Evolutionary conservation across 768 basidiomycete genomes (phyloP), one percentile per base, ranked within the genome.

Genomic region (Panaeolus papilionaceus): DNA sequence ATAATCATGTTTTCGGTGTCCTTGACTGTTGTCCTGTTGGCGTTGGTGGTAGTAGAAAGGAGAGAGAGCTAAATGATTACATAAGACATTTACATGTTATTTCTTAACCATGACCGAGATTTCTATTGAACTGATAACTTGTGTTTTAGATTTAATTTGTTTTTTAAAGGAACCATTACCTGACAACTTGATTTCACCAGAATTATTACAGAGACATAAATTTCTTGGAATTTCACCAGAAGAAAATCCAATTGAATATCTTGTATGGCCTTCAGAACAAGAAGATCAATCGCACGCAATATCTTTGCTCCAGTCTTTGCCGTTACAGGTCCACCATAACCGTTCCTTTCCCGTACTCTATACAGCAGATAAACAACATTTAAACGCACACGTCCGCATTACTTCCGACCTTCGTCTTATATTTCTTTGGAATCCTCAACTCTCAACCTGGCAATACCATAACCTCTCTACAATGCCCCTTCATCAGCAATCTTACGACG

Each of bases 381-480:
- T 84, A 33, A 84, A 82, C 73, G 89, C 91, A 18, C 89, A 92
- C 76, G 86, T 79, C 75, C 78, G 81, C 72, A 78, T 88, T 79
- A 80, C 81, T 66, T 70, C 77, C 65, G 79, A 74, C 45, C 78
- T 91, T 69, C 85, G 91, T 69, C 80, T 93, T 61, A 79, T 92
- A 70, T 92, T 94, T 75, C 86, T 85, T 40, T 92, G 89, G 89
- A 86, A 92, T 74, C 49, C 68, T 37, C 62, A 71, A 16, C 76
- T 76, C 33, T 72, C 68, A 63, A 78, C 77, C 20, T 94, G 92
- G 92, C 87, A 82, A 73, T 94, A 91, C 73, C 90, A 92, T 77
- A 89, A 92, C 75, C 77, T 85, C 40, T 80, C 84, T 42, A 74
- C 85, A 72, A 92, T 93, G 89, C 91, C 91, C 11, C 92, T 92